phyloP scores from a whole-genome alignment of 192 early-diverging fungal genomes.

The Oehlia diaphana region DNA sequence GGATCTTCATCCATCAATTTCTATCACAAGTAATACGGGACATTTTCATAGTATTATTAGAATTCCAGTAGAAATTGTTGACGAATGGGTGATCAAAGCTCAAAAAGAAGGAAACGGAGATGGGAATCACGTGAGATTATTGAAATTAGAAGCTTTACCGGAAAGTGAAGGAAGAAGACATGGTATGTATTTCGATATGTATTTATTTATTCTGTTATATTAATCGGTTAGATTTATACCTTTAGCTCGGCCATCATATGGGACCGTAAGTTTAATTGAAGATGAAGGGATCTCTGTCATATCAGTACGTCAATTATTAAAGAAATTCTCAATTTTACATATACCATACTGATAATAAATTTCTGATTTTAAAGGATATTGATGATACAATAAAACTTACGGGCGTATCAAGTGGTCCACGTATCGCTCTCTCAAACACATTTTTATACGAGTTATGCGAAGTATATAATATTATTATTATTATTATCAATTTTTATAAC shows the following conservation, averaged over 20 bases:
- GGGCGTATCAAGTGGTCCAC: constrained; percentile 65
- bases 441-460: constrained; percentile 37
- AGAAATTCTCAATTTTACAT: background rate
- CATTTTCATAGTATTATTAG: constrained; percentile 43
- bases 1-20: background rate
- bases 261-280: constrained; percentile 59
- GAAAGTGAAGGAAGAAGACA: constrained; percentile 32
- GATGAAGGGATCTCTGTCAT: constrained; percentile 75
- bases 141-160: constrained; percentile 28
- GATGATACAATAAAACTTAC: constrained; percentile 95
- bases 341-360: background rate
- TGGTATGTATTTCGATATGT: constrained; percentile 35
- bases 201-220: constrained; percentile 19
- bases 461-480: background rate
- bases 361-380: constrained; percentile 50
- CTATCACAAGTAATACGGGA: constrained; percentile 34
- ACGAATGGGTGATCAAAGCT: constrained; percentile 36
- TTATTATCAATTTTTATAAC: background rate
- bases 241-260: constrained; percentile 36
- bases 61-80: constrained; percentile 32
- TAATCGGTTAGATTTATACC: constrained; percentile 30
- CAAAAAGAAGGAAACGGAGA: constrained; percentile 24
- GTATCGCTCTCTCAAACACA: constrained; percentile 60
- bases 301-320: constrained; percentile 35
- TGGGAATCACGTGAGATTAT: constrained; percentile 23